Evolutionary conservation across 768 basidiomycete species (phyloP), one percentile per base, ranked within the genome.

Genomic region (Guyanaporus albipodus): DNA sequence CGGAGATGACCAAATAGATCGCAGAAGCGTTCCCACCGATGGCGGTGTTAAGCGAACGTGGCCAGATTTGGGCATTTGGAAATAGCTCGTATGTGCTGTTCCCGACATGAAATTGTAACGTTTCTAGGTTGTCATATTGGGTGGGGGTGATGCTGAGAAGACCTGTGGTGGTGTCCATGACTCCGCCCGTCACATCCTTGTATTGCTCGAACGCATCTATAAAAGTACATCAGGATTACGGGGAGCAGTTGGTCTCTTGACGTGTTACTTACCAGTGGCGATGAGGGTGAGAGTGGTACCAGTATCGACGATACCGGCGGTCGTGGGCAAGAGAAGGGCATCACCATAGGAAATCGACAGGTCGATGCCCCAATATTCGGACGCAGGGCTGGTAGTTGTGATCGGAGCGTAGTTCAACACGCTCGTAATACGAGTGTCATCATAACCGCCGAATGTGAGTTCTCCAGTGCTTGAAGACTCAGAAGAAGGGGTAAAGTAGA

Each of bases 41-140:
- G 8, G 10, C 44, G 5, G 38, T 44, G 53, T 69, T 70, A 24
- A 69, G 54, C 15, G 60, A 61, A 32, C 60, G 63, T 3, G 68
- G 69, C 64, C 67, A 70, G 44, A 67, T 67, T 39, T 69, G 68
- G 59, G 56, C 64, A 14, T 65, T 57, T 3, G 61, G 48, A 3
- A 33, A 41, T 0, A 67, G 46, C 4, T n/a, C 27, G 32, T 58
- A 58, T 1, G 39, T 31, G 29, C 31, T 31, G 31, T 31, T 11
- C 27, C 27, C 27, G 11, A 28, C 11, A 6, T 28, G 6, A 11
- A 28, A 28, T 11, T 6, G 11, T 11, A 28, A 11, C 27, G 11
- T 6, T 28, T 28, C 11, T 11, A 28, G 27, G 6, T 28, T 11
- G 27, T 6, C 27, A 11, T 28, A 28, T 28, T 28, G 27, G 27